Percentiles rank a stretch among this genome's conserved stretches.
These are phyloP conservation scores for Oxyria digyna DNA, from an alignment of 148 eudicot species.

Conservation along the genomic window DNA sequence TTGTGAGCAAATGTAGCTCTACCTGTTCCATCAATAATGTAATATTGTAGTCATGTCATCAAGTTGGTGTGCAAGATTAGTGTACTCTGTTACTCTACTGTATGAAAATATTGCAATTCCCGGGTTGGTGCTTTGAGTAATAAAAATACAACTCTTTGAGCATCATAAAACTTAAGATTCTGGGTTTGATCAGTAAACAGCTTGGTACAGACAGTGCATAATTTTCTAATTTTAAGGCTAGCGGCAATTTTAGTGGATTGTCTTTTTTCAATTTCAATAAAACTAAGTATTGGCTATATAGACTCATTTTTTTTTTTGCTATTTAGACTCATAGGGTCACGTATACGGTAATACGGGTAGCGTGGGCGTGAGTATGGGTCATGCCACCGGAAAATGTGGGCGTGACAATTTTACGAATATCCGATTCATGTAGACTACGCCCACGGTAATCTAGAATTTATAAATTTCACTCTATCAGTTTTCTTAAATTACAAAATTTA, in stretches of 20 bases:
- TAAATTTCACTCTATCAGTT: too few relatives aligned
- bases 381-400: too few relatives aligned
- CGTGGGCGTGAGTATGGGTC: too few relatives aligned
- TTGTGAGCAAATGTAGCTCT: conserved; percentile 1
- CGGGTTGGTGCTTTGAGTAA: background rate
- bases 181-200: background rate
- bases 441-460: too few relatives aligned
- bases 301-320: too few relatives aligned
- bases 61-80: background rate
- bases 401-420: too few relatives aligned
- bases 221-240: background rate
- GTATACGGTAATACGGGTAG: too few relatives aligned
- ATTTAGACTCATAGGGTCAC: too few relatives aligned
- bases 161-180: background rate
- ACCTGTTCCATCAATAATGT: background rate
- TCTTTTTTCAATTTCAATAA: too few relatives aligned
- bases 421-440: too few relatives aligned
- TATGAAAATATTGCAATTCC: background rate
- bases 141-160: background rate
- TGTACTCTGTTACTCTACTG: background rate
- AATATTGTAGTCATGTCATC: background rate
- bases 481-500: too few relatives aligned
- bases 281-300: too few relatives aligned
- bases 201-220: background rate
- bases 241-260: background rate